These are phyloP conservation scores for Apostasia shenzhenica DNA, from an alignment of 106 monocot species.

Conservation along the genomic window DNA sequence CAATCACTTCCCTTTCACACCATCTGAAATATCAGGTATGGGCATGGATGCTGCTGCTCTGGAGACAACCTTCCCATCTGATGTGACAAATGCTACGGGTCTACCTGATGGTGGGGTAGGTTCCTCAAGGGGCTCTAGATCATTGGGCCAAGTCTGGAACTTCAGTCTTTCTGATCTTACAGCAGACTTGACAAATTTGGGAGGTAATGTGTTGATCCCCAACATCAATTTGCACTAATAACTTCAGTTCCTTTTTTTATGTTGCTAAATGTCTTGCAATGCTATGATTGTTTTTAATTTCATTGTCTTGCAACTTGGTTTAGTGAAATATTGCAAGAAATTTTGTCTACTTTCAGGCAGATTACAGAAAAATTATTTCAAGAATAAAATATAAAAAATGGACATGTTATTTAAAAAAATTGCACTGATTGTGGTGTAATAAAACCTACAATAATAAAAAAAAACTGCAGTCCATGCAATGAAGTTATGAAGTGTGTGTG, in stretches of 20 bases:
- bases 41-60: constrained; percentile 61
- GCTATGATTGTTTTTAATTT: background rate
- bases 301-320: too few species aligned
- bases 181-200: constrained; percentile 81
- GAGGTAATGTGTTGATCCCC: constrained; percentile 40
- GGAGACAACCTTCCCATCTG: constrained; percentile 55
- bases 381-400: too few species aligned
- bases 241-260: constrained; percentile 3
- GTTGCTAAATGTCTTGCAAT: background rate
- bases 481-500: too few species aligned
- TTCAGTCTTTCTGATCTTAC: constrained; percentile 86
- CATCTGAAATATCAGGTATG: constrained; percentile 82
- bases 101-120: constrained; percentile 65
- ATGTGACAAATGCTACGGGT: constrained; percentile 32
- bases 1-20: constrained; percentile 75
- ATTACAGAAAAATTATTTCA: too few species aligned
- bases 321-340: too few species aligned
- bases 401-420: too few species aligned
- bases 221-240: too few species aligned
- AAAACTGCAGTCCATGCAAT: too few species aligned
- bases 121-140: constrained; percentile 63
- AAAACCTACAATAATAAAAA: too few species aligned
- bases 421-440: too few species aligned
- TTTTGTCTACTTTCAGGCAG: too few species aligned
- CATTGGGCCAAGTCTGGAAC: constrained; percentile 84